Evolutionary conservation across 2,329 filamentous ascomycete genomes (phyloP), one percentile per base, ranked within the genome.

Genomic region (Trichophyton benhamiae): DNA sequence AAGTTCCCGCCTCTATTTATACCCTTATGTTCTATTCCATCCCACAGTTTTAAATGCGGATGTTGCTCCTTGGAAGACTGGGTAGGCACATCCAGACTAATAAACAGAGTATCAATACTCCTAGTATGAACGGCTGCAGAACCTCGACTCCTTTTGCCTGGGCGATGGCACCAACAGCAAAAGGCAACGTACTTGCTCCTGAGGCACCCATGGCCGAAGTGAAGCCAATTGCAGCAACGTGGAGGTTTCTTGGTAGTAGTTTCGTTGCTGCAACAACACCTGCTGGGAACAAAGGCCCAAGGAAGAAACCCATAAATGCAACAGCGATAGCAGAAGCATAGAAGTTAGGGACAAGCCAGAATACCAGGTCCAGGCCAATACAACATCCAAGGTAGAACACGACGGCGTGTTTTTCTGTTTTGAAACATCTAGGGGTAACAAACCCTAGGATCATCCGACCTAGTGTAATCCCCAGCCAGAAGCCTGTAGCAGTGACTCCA

Each of bases 261-360:
- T 89, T 91, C 0, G 87, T 89, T 3, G 85, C 83, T 0, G 83
- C 83, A 0, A 91, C 84, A 8, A 94, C 81, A 0, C 83, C 87
- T 0, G 85, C 87, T 0, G 89, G 88, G 69, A 91, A 94, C 20
- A 94, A 73, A 0, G 89, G 89, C 0, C 89, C 89, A 0, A 92
- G 79, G 68, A 91, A 89, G 77, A 92, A 89, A 0, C 89, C 89
- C 62, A 90, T 80, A 0, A 91, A 73, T 0, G 83, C 78, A 22
- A 91, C 86, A 27, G 87, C 85, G 13, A 91, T 78, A 7, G 87
- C 84, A 0, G 87, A 88, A 30, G 87, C 85, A 63, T 87, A 80
- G 69, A 92, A 89, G 61, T 83, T 82, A 0, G 88, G 88, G 0
- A 94, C 85, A 3, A 91, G 83, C 89, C 89, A 94, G 76, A 91